Conservation (phyloP, 106 monocot genomes). For the Dendrobium catenatum region DNA sequence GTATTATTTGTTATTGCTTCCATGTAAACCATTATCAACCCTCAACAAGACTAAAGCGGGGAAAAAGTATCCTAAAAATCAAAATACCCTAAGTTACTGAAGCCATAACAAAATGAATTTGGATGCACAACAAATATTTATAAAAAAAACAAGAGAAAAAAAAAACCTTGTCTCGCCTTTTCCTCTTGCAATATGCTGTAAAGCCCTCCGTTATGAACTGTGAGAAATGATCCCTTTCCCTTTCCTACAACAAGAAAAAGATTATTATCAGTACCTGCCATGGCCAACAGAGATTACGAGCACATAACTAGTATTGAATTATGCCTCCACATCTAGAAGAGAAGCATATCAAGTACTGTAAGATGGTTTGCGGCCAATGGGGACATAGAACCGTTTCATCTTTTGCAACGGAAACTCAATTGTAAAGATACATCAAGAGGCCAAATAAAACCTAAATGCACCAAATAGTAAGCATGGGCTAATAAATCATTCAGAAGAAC, state of each 20-base stretch:
- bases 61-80: not conserved
- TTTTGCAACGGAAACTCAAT: not conserved
- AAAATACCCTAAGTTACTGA: not conserved
- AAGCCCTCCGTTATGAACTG: conserved; percentile 97
- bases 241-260: conserved; percentile 46
- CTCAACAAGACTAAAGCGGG: not conserved
- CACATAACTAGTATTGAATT: not conserved
- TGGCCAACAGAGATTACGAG: not conserved
- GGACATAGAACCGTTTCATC: not conserved
- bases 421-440: not conserved
- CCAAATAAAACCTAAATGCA: not conserved
- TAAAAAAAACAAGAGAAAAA: not conserved
- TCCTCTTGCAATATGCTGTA: conserved; percentile 90
- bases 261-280: not conserved
- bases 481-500: too few species aligned
- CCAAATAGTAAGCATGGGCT: not conserved
- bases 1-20: not conserved
- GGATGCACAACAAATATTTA: not conserved
- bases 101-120: not conserved
- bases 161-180: conserved; percentile 89
- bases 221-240: conserved; percentile 93
- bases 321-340: not conserved
- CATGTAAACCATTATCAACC: not conserved
- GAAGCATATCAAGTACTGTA: not conserved
- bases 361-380: not conserved